Percentiles rank a stretch among this genome's conserved stretches.
These are phyloP conservation scores for Claviceps sorghi DNA, from an alignment of 2,329 filamentous ascomycete genomes.

Conservation along the genomic window DNA sequence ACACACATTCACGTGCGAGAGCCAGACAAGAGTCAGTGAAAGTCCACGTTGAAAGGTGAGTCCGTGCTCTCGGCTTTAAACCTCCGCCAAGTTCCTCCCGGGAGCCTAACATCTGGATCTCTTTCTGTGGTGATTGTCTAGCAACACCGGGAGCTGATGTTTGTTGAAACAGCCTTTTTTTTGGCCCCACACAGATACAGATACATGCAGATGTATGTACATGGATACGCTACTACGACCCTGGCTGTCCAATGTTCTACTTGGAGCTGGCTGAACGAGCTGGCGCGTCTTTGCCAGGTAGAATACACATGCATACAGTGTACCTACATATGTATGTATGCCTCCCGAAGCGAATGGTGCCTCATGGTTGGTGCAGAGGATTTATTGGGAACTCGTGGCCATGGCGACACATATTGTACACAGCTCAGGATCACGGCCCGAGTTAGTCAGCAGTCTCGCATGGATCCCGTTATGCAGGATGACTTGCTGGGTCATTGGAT, in stretches of 20 bases:
- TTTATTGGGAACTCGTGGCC: not conserved
- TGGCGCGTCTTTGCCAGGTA: no score
- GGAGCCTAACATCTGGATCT: not conserved
- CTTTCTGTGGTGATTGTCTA: not conserved
- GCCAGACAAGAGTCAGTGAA: not conserved
- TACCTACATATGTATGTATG: no score
- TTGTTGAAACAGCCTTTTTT: not conserved
- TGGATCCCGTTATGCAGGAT: not conserved
- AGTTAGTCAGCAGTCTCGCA: not conserved
- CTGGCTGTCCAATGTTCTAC: no score
- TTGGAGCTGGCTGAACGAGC: no score
- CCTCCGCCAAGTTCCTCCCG: not conserved
- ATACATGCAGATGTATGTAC: no score
- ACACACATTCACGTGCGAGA: not conserved
- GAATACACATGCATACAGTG: no score
- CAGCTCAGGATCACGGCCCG: not conserved
- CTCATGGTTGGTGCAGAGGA: no score
- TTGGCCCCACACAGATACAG: no score
- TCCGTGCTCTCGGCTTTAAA: not conserved
- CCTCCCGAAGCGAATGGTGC: no score
- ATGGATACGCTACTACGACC: no score
- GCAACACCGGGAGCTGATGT: not conserved
- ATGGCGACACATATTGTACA: not conserved
- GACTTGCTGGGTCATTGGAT: not conserved
- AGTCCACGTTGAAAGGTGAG: not conserved